Evolutionary conservation across 169 alveolate species (phyloP), one percentile per base, ranked within the genome.

Genomic region (Plasmodium vivax): DNA sequence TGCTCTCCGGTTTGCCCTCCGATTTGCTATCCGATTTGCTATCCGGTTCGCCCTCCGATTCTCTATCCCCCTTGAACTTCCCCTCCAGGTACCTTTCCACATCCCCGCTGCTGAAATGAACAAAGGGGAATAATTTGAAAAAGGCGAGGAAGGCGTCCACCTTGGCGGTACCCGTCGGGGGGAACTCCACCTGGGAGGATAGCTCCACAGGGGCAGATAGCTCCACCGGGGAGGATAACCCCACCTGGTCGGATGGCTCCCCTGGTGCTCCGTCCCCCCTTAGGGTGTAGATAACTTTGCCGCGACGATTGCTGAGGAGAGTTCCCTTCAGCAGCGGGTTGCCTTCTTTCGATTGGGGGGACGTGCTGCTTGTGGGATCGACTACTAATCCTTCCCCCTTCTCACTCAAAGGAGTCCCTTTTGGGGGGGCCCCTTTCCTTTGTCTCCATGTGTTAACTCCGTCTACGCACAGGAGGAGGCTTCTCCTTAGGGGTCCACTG

Each of bases 391-490:
- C 6, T 30, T 68, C 77, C 19, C 19, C 36, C 10, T 54, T 54
- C n/a, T 19, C 45, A 56, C 77, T 74, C 47, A 56, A 56, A 77
- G 51, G 56, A 0, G 72, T 54, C 23, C 10, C 10, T 14, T 51
- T 51, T 51, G 8, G 12, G 2, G 3, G 12, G 23, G 27, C 16
- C 62, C 27, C 62, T 14, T 51, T 51, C 16, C 16, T 51, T 8
- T 51, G 9, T 51, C 62, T 16, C 62, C 62, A 51, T 51, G 62
- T 2, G 2, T 51, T 12, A 9, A 75, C 16, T n/a, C 34, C 32
- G n/a, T 36, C 27, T 16, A 87, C 68, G 81, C 93, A 87, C 6
- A 87, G 43, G 47, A 87, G 30, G 34, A 87, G 38, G 36, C 72
- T 56, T 54, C 16, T 23, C 32, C 27, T 34, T 58, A 27, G 8